Evolutionary conservation across 2,329 filamentous ascomycete species (phyloP), one percentile per base, ranked within the genome.

Genomic region (Pleurostoma richardsiae): DNA sequence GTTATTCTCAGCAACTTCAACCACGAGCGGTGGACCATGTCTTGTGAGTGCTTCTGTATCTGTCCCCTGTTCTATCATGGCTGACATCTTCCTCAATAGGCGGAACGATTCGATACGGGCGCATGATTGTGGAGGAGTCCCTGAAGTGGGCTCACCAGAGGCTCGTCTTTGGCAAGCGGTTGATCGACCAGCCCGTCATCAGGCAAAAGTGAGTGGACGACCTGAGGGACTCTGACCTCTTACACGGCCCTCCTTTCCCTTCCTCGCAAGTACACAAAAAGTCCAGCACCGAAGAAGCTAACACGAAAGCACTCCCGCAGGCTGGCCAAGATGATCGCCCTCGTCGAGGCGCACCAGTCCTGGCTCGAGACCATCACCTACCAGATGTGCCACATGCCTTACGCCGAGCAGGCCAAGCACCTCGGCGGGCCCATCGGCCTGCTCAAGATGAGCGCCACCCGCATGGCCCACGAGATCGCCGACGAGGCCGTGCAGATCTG

Each of bases 111-210:
- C 82, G 86, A 43, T 74, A 78, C 66, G 81, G 76, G 45, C 79
- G 88, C 52, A 77, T 77, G 2, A 79, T 92, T 10, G 83, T 89
- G 10, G 88, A 95, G 64, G 89, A 95, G 62, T 92, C 83, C 58
- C 71, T 95, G 52, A 94, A 94, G 65, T 96, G 90, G 90, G 77
- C 83, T 30, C 89, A 94, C 70, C 90, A 95, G 69, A 83, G 89
- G 43, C 74, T 90, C 29, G 88, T 95, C 54, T 94, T 94, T 62
- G 82, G 82, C 61, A 92, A 92, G 73, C 83, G 83, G 29, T 76
- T 95, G 39, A 85, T 92, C 54, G 83, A 90, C 59, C 88, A 95
- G 60, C 87, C 89, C 28, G 87, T 89, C 40, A 91, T 95, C 58
- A 79, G 85, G 26, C 83, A 88, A 59, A 95, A 95, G 82, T 11